phyloP scores from a whole-genome alignment of 306 rosid species.

The Pyrus betulifolia region DNA sequence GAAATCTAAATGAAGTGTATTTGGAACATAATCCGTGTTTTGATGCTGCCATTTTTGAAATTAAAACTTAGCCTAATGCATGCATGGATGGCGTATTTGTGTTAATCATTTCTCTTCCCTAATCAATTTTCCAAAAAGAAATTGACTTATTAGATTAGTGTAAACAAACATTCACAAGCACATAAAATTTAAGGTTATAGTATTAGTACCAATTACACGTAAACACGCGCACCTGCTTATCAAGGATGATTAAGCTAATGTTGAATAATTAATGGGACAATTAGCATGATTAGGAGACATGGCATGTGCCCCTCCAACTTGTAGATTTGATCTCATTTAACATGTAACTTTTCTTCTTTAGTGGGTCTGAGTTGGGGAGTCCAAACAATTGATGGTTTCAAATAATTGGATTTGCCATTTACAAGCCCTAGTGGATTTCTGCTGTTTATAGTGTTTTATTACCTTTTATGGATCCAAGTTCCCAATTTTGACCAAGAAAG shows the following conservation, averaged over 20 bases:
- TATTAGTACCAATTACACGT: no score
- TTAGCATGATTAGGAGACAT: background rate
- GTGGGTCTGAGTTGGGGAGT: background rate
- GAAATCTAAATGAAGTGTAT: slow-evolving; percentile 3
- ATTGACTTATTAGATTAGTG: background rate
- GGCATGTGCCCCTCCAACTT: background rate
- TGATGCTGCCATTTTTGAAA: background rate
- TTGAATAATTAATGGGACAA: background rate
- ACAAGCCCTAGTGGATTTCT: background rate
- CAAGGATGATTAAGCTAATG: background rate
- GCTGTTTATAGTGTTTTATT: background rate
- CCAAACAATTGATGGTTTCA: background rate
- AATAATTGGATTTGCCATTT: background rate
- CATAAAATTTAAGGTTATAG: background rate
- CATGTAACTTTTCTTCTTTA: background rate
- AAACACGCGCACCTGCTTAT: background rate
- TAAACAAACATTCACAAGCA: background rate
- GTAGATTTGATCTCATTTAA: background rate
- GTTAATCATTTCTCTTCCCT: background rate
- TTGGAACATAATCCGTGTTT: slow-evolving; percentile 22
- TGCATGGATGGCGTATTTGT: background rate
- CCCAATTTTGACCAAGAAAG: background rate
- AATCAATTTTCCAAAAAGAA: background rate
- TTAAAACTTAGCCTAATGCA: background rate
- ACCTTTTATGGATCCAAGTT: background rate